Conservation (phyloP, 768 basidiomycete genomes). For the Podaxis carcinomalis region DNA sequence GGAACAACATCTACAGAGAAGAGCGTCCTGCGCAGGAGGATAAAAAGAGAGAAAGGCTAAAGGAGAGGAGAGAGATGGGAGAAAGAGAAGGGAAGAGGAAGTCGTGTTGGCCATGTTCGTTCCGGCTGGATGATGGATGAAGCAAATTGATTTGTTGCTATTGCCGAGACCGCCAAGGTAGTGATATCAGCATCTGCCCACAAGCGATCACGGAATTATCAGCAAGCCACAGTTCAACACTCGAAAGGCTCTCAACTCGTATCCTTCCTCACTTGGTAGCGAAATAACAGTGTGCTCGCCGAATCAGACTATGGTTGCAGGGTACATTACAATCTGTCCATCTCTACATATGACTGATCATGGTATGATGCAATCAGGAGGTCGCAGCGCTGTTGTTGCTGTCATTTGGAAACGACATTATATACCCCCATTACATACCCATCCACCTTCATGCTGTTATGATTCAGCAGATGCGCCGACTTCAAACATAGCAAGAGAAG, state of each 20-base stretch:
- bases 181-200: not conserved
- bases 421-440: not conserved
- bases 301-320: not conserved
- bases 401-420: not conserved
- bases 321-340: constrained; percentile 8
- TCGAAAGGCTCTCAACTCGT: no score
- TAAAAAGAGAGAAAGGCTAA: constrained; percentile 11
- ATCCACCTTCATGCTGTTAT: not conserved
- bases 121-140: not conserved
- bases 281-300: not conserved
- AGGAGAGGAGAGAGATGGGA: constrained; percentile 8
- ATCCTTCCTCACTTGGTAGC: not conserved
- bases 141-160: not conserved
- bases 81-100: not conserved
- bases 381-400: not conserved
- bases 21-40: constrained; percentile 24
- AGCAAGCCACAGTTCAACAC: not conserved
- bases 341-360: not conserved
- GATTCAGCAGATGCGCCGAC: not conserved
- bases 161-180: not conserved
- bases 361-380: constrained; percentile 2
- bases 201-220: not conserved
- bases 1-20: constrained; percentile 15
- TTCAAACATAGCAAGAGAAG: constrained; percentile 30
- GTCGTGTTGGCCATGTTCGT: not conserved